These are phyloP conservation scores for Hortaea werneckii DNA, from an alignment of 2,329 filamentous ascomycete genomes.

Conservation along the genomic window DNA sequence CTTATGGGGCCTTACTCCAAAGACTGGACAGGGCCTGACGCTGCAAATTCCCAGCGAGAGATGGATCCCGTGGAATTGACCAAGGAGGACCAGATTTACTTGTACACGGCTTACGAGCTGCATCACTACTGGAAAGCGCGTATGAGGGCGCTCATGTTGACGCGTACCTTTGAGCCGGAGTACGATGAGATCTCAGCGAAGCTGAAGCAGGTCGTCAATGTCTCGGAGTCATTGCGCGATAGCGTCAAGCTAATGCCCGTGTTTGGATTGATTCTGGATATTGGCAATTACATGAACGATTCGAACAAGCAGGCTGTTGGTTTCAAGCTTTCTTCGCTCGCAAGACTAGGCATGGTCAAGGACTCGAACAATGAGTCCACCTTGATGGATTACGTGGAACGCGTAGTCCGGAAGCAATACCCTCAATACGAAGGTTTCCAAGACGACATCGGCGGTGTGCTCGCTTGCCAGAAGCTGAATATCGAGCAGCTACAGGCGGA, in stretches of 20 bases:
- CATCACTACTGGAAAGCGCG: slow-evolving; percentile 98
- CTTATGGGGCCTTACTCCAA: slow-evolving; percentile 90
- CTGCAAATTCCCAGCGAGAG: slow-evolving; percentile 66
- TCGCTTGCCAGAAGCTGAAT: slow-evolving; percentile 79
- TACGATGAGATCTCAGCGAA: slow-evolving; percentile 87
- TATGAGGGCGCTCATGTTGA: slow-evolving; percentile 82
- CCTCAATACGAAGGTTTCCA: slow-evolving; percentile 87
- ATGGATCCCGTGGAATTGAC: slow-evolving; percentile 81
- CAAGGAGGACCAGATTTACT: slow-evolving; percentile 87
- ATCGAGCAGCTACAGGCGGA: slow-evolving; percentile 84
- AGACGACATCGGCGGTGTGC: slow-evolving; percentile 71
- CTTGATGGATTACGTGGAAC: slow-evolving; percentile 88
- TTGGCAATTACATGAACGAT: slow-evolving; percentile 99
- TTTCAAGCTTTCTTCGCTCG: slow-evolving; percentile 94
- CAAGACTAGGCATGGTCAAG: slow-evolving; percentile 92
- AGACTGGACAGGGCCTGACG: slow-evolving; percentile 88
- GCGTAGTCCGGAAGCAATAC: slow-evolving; percentile 92
- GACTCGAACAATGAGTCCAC: slow-evolving; percentile 98
- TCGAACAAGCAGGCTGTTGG: slow-evolving; percentile 95
- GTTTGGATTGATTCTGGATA: slow-evolving; percentile 87
- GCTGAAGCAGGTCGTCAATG: slow-evolving; percentile 72
- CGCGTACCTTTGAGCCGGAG: slow-evolving; percentile 71
- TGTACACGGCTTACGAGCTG: slow-evolving; percentile 85
- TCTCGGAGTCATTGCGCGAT: slow-evolving; percentile 81
- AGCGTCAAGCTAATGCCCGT: slow-evolving; percentile 94